Base-by-base conservation (phyloP, 139 green algal species). In the Coelastrella sp. region DNA sequence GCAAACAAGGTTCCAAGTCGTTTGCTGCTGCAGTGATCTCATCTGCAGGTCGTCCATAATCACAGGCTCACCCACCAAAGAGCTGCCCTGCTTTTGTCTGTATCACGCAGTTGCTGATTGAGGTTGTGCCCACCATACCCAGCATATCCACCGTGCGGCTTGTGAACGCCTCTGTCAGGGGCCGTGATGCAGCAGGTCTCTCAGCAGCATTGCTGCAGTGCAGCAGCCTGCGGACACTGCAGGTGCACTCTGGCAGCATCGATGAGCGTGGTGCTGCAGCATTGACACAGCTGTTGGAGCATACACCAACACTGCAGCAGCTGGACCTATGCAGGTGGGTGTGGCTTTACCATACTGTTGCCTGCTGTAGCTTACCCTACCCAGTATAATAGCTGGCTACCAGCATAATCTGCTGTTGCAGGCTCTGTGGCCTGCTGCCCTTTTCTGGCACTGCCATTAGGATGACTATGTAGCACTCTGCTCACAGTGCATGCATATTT, bases 271-370 rank as follows among this genome's bases (percentile, higher is more conserved):
- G 61, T 24, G 87, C 87, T 22, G 78, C 24, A 15, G 87, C 59
- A 3, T 63, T 91, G 14, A 68, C 25, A 60, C 76, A 70, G 6
- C 35, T 91, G 11, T 49, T 86, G 61, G 87, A 90, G 56, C 73
- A 84, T 12, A 90, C 85, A 8, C 74, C 85, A 35, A 90, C 85
- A 19, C 59, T 90, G 73, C 73, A 90, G 74, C 85, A 90, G 74
- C 73, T 90, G 74, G 85, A 90, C 58, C 74, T 90, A 57, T 84
- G 73, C 58, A 90, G 74, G 85, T 90, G 58, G 24, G 85, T 24
- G 17, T 4, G 7, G 35, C 35, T 49, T 49, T 49, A 49, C 35
- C 35, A 49, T 49, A 49, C 3, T 49, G 1, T 49, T 49, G 35
- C 35, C 35, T 49, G 35, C 35, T 49, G 35, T 49, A 49, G 35